phyloP scores from a whole-genome alignment of 2,329 filamentous ascomycete genomes.

The Alternaria conjuncta region DNA sequence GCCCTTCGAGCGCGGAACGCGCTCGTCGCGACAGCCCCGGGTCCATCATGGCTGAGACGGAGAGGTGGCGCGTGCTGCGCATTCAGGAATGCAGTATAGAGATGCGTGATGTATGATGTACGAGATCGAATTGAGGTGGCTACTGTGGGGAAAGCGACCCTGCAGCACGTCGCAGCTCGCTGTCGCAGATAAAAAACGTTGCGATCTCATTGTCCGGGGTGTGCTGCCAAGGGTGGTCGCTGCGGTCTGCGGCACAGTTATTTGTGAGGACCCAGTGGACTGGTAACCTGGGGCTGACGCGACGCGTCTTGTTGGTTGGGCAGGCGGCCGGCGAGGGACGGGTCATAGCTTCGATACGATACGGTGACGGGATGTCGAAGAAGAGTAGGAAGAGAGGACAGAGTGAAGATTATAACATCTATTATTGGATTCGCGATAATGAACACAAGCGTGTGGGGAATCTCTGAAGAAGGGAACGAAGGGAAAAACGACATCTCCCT shows the following conservation, averaged over 20 bases:
- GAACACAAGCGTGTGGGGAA: conserved; percentile 19
- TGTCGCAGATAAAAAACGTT: not conserved
- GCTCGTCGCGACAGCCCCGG: conserved; percentile 36
- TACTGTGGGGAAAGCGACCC: not conserved
- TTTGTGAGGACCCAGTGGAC: conserved; percentile 3
- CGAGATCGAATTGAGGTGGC: not conserved
- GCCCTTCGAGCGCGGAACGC: conserved; percentile 21
- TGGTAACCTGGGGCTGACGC: conserved; percentile 11
- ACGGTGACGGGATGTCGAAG: not conserved
- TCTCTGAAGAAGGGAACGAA: conserved; percentile 9
- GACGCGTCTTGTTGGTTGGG: conserved; percentile 5
- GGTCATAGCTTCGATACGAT: not conserved
- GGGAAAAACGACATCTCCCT: conserved; percentile 10
- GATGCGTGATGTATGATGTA: not conserved
- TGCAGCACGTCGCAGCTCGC: not conserved
- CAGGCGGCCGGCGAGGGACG: not conserved
- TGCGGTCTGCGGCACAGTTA: conserved; percentile 15
- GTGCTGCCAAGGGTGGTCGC: conserved; percentile 3
- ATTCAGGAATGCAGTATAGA: not conserved
- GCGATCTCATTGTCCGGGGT: not conserved
- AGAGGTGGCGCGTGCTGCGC: conserved; percentile 5
- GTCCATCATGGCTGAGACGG: conserved; percentile 23
- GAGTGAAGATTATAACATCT: not conserved
- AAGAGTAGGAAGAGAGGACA: not conserved
- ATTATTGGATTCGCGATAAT: not conserved